These are phyloP conservation scores for Trichoderma orchidacearum DNA, from an alignment of 495 filamentous ascomycete genomes.

Conservation along the genomic window DNA sequence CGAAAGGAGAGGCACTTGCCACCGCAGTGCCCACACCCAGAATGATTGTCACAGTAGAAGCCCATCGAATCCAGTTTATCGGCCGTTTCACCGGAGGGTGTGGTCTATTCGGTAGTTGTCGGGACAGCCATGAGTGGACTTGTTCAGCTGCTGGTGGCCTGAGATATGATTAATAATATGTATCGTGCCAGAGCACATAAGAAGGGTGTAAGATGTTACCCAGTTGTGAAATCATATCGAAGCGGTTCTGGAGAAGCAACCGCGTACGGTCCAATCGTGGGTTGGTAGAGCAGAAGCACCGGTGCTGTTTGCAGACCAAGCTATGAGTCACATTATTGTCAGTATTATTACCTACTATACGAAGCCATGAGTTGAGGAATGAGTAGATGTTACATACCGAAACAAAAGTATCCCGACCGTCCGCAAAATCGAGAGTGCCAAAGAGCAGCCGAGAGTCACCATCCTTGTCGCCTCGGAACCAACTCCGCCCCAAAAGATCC, in stretches of 20 bases:
- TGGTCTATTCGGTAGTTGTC: conserved; percentile 61
- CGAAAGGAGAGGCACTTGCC: conserved; percentile 65
- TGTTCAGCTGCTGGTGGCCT: conserved; percentile 66
- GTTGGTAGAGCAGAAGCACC: conserved; percentile 75
- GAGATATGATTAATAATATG: conserved; percentile 3
- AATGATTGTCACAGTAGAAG: conserved; percentile 48
- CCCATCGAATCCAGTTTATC: conserved; percentile 69
- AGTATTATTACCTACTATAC: not conserved
- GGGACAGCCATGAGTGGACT: conserved; percentile 63
- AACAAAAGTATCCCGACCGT: conserved; percentile 79
- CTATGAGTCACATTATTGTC: conserved; percentile 30
- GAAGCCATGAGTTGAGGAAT: not conserved
- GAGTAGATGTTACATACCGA: conserved; percentile 43
- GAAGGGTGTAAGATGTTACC: conserved; percentile 36
- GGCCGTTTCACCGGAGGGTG: conserved; percentile 69
- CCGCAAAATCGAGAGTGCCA: conserved; percentile 75
- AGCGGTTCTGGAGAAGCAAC: conserved; percentile 52
- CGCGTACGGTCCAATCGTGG: conserved; percentile 74
- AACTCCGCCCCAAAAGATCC: conserved; percentile 77
- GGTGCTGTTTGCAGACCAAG: conserved; percentile 91
- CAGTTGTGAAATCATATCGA: conserved; percentile 72
- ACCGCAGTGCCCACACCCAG: conserved; percentile 54
- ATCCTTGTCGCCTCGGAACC: conserved; percentile 65
- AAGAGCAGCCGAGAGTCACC: conserved; percentile 63
- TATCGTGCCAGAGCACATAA: not conserved